Conservation (phyloP, 1,284 basidiomycete genomes). For the Tilletia horrida region DNA sequence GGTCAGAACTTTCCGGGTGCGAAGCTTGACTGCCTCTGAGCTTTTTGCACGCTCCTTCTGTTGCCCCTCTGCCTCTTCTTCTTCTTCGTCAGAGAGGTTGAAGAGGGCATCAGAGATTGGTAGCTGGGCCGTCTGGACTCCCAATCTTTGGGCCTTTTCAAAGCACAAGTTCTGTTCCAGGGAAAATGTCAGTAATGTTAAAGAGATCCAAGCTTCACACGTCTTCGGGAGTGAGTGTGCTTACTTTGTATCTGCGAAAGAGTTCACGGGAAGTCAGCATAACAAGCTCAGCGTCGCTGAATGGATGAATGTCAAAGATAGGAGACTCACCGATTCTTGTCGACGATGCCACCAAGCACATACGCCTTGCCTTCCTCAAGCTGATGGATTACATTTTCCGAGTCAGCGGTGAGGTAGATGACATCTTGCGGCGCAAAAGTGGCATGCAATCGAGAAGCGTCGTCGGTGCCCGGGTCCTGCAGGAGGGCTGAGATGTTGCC, state of each 20-base stretch:
- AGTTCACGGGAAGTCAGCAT: neutral
- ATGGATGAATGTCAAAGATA: neutral
- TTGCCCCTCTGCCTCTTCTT: neutral
- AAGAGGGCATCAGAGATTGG: conserved; percentile 85
- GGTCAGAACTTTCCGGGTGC: conserved; percentile 89
- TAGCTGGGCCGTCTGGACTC: conserved; percentile 78
- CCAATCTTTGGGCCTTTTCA: conserved; percentile 73
- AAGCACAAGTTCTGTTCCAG: conserved; percentile 61
- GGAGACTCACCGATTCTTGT: conserved; percentile 66
- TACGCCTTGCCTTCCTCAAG: conserved; percentile 82
- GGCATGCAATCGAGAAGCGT: conserved; percentile 21
- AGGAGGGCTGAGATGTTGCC: neutral
- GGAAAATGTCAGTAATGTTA: neutral
- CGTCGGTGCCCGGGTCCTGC: too few species aligned
- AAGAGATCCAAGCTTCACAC: neutral
- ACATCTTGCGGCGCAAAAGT: conserved; percentile 60
- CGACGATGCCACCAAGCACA: conserved; percentile 92
- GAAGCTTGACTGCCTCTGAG: conserved; percentile 57
- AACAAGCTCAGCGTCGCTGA: neutral
- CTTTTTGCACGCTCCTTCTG: conserved; percentile 16
- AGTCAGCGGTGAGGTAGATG: conserved; percentile 93
- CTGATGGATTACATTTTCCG: conserved; percentile 74
- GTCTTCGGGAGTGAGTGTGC: neutral
- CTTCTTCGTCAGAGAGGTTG: conserved; percentile 51
- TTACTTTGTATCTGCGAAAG: conserved; percentile 15